Conservation (phyloP, 768 basidiomycete genomes). For the Trametes cinnabarina region DNA sequence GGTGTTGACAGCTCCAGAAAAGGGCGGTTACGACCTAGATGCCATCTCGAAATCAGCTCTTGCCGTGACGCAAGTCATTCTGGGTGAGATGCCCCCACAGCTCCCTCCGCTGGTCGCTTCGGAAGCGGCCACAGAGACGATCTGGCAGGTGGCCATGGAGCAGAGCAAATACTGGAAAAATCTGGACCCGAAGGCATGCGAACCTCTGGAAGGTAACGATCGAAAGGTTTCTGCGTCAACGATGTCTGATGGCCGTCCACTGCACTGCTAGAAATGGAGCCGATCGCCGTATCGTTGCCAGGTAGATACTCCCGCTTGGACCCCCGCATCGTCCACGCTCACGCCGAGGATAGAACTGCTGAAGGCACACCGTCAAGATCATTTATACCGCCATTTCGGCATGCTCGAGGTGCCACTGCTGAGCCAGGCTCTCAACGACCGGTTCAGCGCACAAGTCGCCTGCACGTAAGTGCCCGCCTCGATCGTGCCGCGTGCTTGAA, state of each 20-base stretch:
- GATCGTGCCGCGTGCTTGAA: not conserved
- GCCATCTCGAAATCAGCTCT: slow-evolving; percentile 85
- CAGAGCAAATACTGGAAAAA: slow-evolving; percentile 92
- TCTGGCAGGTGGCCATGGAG: slow-evolving; percentile 82
- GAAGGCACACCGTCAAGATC: slow-evolving; percentile 85
- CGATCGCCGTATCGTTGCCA: slow-evolving; percentile 64
- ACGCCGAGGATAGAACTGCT: slow-evolving; percentile 59
- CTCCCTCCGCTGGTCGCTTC: slow-evolving; percentile 71
- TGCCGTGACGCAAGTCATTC: slow-evolving; percentile 83
- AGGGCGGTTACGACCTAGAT: slow-evolving; percentile 96
- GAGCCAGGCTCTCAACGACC: slow-evolving; percentile 58
- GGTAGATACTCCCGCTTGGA: too few species aligned
- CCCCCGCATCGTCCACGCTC: too few species aligned
- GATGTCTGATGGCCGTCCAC: too few species aligned
- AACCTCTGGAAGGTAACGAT: slow-evolving; percentile 74
- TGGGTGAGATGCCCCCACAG: slow-evolving; percentile 83
- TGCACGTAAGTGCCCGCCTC: slow-evolving; percentile 65
- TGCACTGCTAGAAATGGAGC: slow-evolving; percentile 49
- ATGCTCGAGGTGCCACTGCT: slow-evolving; percentile 84
- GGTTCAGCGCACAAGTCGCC: slow-evolving; percentile 81
- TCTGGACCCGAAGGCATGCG: slow-evolving; percentile 77
- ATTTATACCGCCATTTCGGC: slow-evolving; percentile 69
- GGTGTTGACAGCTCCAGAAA: not conserved
- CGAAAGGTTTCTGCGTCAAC: not conserved
- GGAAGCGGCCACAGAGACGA: slow-evolving; percentile 82